These are phyloP conservation scores for Myriangium duriaei DNA, from an alignment of 2,329 filamentous ascomycete genomes.

Conservation along the genomic window DNA sequence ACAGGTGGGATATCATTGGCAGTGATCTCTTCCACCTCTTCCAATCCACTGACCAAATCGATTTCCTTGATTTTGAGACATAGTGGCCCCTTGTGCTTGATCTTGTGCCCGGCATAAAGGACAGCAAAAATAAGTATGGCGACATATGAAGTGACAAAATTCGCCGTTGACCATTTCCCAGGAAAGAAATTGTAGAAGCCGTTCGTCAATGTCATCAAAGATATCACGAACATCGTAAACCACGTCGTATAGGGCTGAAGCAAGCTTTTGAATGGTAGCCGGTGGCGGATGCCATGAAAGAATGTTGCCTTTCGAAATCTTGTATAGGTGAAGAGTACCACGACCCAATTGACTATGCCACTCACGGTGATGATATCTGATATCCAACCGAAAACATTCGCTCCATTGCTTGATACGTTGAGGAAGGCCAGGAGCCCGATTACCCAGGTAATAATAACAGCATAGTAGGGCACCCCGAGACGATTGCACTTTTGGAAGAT, in stretches of 20 bases:
- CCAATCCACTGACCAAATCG: slow-evolving; percentile 37
- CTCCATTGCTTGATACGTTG: slow-evolving; percentile 31
- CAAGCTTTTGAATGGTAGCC: slow-evolving; percentile 40
- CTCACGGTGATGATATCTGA: slow-evolving; percentile 53
- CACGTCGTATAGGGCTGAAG: slow-evolving; percentile 55
- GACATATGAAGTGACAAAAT: slow-evolving; percentile 55
- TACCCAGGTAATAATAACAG: slow-evolving; percentile 31
- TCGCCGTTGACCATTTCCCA: slow-evolving; percentile 46
- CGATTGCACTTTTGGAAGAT: slow-evolving; percentile 49
- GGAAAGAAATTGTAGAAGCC: slow-evolving; percentile 66
- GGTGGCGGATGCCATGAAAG: slow-evolving; percentile 37
- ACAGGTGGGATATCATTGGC: too few relatives aligned
- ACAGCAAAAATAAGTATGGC: slow-evolving; percentile 49
- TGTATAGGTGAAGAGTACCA: slow-evolving; percentile 43
- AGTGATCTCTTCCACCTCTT: too few relatives aligned
- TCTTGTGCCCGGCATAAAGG: slow-evolving; percentile 44
- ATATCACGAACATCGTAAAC: slow-evolving; percentile 44
- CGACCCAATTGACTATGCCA: slow-evolving; percentile 43
- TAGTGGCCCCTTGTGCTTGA: slow-evolving; percentile 43
- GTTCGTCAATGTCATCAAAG: slow-evolving; percentile 55
- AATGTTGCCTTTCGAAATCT: slow-evolving; percentile 48
- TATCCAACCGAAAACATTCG: slow-evolving; percentile 53
- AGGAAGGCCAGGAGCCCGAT: slow-evolving; percentile 38
- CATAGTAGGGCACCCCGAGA: slow-evolving; percentile 43
- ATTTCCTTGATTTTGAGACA: slow-evolving; percentile 36